Evolutionary conservation across 192 early-diverging fungal species (phyloP).

Genomic region (Piromyces finnis): DNA sequence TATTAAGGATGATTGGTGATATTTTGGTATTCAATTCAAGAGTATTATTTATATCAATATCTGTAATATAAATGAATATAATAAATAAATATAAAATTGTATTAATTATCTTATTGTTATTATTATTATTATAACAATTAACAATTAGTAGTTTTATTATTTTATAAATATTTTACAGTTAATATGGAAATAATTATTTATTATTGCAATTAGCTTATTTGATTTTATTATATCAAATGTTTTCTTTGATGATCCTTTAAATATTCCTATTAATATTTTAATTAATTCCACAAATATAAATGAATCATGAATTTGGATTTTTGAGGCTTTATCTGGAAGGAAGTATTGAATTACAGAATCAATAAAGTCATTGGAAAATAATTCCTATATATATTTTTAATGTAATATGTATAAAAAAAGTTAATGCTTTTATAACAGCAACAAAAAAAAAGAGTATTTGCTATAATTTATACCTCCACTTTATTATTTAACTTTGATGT

Average conservation of each 20-base stretch:
- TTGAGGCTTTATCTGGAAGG: background rate
- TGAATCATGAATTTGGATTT: background rate
- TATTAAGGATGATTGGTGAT: background rate
- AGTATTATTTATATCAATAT: background rate
- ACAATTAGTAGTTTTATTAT: too few relatives aligned
- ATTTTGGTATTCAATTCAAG: background rate
- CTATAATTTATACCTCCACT: conserved; percentile 16
- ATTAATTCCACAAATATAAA: background rate
- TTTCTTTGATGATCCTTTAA: background rate
- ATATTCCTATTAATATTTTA: background rate
- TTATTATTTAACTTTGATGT: conserved; percentile 23
- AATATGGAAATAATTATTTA: background rate
- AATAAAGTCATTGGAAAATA: background rate
- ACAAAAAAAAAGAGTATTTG: background rate
- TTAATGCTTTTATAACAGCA: too few relatives aligned
- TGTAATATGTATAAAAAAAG: too few relatives aligned
- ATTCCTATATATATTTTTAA: too few relatives aligned
- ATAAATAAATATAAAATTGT: too few relatives aligned
- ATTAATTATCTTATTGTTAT: too few relatives aligned
- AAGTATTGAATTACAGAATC: background rate
- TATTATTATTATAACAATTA: too few relatives aligned
- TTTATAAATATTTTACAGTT: too few relatives aligned
- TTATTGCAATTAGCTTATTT: background rate
- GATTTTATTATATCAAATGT: background rate
- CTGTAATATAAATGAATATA: too few relatives aligned